Base-by-base conservation (phyloP, 768 basidiomycete genomes). In the Naganishia onofrii region DNA sequence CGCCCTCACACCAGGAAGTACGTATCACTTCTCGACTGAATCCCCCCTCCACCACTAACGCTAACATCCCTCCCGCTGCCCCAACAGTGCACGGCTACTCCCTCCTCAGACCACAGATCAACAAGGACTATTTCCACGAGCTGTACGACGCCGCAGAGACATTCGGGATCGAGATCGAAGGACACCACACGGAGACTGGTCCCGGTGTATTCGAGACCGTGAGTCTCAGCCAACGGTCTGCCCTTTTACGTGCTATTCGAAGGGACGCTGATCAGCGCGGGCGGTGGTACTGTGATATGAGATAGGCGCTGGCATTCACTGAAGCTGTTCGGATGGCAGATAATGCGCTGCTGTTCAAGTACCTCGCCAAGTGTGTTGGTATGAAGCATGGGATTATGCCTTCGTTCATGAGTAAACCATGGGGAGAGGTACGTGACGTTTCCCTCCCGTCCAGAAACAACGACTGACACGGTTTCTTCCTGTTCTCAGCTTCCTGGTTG, bases 381-480 rank as follows among this genome's bases (percentile, higher is more conserved):
- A 90, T 96, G 86, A 87, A 89, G 78, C 85, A 90, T 73, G 90
- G 90, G 10, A 84, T 99, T 67, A 86, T 92, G 46, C 95, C 96
- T 0, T 95, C 92, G 70, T 99, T 99, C 82, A 98, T 97, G 95
- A 93, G 94, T 0, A 97, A 97, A 76, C 94, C 94, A 29, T 96
- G 92, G 90, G 89, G 88, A 36, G 88, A 92, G 76, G 93, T 93
- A 76, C 77, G 89, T 83, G 57, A 2, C n/a, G 1, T n/a, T 23
- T 55, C 7, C 10, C 32, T 26, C n/a, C 7, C 3, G 55, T 28
- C 12, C 31, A 12, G 0, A 53, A 13, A 13, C 15, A 4, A 28
- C 60, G 21, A 32, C 34, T 36, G 9, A 34, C 63, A 32, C 21
- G n/a, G 52, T 64, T 13, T 67, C 19, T 54, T 64, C 60, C 63